These are phyloP conservation scores for Tylopilus orsonianus DNA, from an alignment of 1,284 basidiomycete genomes.

Conservation along the genomic window DNA sequence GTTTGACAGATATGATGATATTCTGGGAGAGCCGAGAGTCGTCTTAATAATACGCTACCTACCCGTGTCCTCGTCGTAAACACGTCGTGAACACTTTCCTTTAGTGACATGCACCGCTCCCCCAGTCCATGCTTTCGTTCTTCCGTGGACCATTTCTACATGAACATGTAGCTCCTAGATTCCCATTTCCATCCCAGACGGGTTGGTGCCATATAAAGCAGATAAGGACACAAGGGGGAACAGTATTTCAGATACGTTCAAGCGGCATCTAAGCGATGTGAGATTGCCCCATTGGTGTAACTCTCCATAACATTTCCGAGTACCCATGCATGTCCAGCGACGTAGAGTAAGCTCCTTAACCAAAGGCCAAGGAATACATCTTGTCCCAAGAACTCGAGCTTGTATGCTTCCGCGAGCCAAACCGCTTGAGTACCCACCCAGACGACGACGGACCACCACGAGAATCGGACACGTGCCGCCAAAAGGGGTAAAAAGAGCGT, in stretches of 20 bases:
- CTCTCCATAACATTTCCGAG: slow-evolving; percentile 60
- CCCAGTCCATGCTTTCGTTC: slow-evolving; percentile 20
- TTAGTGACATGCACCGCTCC: slow-evolving; percentile 11
- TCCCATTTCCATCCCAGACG: slow-evolving; percentile 23
- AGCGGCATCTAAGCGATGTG: not conserved
- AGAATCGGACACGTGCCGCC: slow-evolving; percentile 63
- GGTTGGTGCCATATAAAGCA: slow-evolving; percentile 1
- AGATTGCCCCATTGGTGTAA: slow-evolving; percentile 36
- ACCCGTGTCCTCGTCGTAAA: slow-evolving; percentile 16
- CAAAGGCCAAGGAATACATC: slow-evolving; percentile 76
- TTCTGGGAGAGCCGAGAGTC: slow-evolving; percentile 5
- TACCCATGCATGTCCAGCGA: slow-evolving; percentile 76
- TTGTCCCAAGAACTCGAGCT: slow-evolving; percentile 82
- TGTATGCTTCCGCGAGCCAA: slow-evolving; percentile 86
- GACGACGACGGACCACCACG: slow-evolving; percentile 45
- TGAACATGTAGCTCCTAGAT: slow-evolving; percentile 25
- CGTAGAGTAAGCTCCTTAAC: slow-evolving; percentile 73
- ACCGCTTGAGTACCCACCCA: slow-evolving; percentile 83
- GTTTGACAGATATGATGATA: slow-evolving; percentile 30
- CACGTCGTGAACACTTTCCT: slow-evolving; percentile 12
- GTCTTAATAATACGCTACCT: slow-evolving; percentile 25
- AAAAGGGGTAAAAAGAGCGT: slow-evolving; percentile 87
- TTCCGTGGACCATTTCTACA: slow-evolving; percentile 6
- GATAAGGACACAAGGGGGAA: not conserved
- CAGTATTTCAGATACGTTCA: not conserved